Percentiles rank a stretch among this genome's conserved stretches.
phyloP scores from a whole-genome alignment of 83 land plant genomes.

The Thuja plicata region DNA sequence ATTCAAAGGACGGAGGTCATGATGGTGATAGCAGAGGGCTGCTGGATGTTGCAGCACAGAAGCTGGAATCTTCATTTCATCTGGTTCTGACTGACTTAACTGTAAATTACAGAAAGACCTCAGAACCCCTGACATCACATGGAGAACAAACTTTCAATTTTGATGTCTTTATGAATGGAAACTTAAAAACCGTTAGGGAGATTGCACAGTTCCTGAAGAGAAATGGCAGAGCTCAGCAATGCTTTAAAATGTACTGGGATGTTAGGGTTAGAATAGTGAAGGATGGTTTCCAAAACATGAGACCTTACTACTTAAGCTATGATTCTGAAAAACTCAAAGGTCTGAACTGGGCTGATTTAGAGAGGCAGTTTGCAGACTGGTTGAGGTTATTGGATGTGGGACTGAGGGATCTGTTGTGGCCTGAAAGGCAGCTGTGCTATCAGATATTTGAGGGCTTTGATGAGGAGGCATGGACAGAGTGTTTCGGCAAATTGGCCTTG shows the following conservation, averaged over 20 bases:
- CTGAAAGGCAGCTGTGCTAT: constrained; percentile 14
- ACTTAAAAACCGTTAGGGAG: background rate
- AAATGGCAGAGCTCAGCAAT: constrained; percentile 12
- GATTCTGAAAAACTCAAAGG: background rate
- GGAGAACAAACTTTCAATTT: background rate
- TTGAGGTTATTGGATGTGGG: background rate
- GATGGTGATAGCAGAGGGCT: background rate
- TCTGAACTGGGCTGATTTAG: constrained; percentile 13
- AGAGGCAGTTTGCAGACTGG: constrained; percentile 14
- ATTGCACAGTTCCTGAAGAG: constrained; percentile 7
- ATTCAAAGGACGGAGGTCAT: background rate
- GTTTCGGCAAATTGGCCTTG: constrained; percentile 16
- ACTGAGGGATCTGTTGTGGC: constrained; percentile 1
- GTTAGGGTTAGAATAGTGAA: background rate
- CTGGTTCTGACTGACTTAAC: constrained; percentile 3
- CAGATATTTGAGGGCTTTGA: constrained; percentile 12
- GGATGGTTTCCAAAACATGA: background rate
- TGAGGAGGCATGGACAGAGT: background rate
- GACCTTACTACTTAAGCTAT: background rate
- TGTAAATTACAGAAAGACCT: background rate
- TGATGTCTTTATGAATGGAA: background rate
- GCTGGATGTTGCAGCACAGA: constrained; percentile 16
- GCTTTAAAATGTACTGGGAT: constrained; percentile 12
- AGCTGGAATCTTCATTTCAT: constrained; percentile 16
- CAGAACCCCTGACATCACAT: background rate